These are phyloP conservation scores for Diutina rugosa DNA, from an alignment of 1,139 yeast genomes.

Conservation along the genomic window DNA sequence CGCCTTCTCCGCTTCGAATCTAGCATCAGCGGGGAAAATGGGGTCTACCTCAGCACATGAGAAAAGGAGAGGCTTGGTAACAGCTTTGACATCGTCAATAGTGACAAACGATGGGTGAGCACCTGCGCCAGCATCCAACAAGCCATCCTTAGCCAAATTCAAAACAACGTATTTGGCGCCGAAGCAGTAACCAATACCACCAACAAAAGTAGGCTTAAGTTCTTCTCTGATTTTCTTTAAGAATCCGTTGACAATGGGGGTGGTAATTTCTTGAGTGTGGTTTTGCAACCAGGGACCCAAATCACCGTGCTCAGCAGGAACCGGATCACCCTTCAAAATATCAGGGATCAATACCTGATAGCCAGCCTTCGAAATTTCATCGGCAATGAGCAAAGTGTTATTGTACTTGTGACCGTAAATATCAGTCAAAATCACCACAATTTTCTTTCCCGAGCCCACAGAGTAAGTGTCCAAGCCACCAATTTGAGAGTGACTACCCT, in stretches of 20 bases:
- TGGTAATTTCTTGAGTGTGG: slow-evolving; percentile 38
- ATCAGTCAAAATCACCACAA: slow-evolving; percentile 53
- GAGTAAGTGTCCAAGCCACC: slow-evolving; percentile 43
- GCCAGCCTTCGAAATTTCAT: slow-evolving; percentile 42
- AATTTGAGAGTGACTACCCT: slow-evolving; percentile 27
- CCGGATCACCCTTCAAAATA: slow-evolving; percentile 45
- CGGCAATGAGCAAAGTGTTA: slow-evolving; percentile 58
- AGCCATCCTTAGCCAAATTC: slow-evolving; percentile 34
- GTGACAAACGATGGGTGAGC: slow-evolving; percentile 74
- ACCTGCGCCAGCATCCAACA: slow-evolving; percentile 47
- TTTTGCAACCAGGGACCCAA: slow-evolving; percentile 36
- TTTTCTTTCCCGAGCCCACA: slow-evolving; percentile 29
- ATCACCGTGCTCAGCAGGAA: slow-evolving; percentile 11
- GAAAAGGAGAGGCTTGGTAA: slow-evolving; percentile 45
- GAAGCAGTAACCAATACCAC: slow-evolving; percentile 68
- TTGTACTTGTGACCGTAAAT: slow-evolving; percentile 46
- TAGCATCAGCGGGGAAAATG: slow-evolving; percentile 48
- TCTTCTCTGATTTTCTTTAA: slow-evolving; percentile 29
- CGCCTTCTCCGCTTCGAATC: slow-evolving; percentile 46
- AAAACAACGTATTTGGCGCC: slow-evolving; percentile 64
- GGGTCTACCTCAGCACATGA: slow-evolving; percentile 62
- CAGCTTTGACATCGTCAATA: slow-evolving; percentile 47
- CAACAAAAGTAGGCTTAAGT: slow-evolving; percentile 37
- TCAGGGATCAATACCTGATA: slow-evolving; percentile 63
- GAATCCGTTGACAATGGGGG: slow-evolving; percentile 26